Evolutionary conservation across 176 grass and related monocot genomes (phyloP), one percentile per base, ranked within the genome.

Genomic region (Zoysia japonica): DNA sequence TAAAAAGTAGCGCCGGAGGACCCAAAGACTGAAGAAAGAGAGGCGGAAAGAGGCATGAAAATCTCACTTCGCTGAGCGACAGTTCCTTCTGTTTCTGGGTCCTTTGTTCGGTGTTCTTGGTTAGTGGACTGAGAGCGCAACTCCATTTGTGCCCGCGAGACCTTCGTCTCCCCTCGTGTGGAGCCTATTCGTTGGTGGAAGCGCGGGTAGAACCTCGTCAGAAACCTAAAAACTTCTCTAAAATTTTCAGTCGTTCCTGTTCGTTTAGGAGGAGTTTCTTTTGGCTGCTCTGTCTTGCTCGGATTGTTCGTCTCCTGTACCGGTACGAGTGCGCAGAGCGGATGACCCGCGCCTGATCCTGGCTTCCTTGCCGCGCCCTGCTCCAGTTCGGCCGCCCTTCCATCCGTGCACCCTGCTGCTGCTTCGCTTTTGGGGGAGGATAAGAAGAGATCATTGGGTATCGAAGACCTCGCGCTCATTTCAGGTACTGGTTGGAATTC

Each of bases 291-390:
- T 40, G 41, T 78, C 77, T 84, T 64, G 7, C 40, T 53, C 1
- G 15, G 40, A 71, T 3, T 73, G n/a, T 63, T 52, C 59, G 45
- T 81, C 79, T 90, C 87, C 44, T 70, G 73, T 76, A 14, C 67
- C 60, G 55, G 68, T 71, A 67, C 53, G 52, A 84, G 75, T 12
- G 36, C 9, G 79, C 15, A 74, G 4, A 35, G 59, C 72, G 19
- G 67, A 78, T 90, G 80, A 87, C 90, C 91, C 82, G 75, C 47
- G 77, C 81, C 87, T 89, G 84, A 68, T 78, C 66, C 65, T 83
- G 83, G 57, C 74, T n/a, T 48, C 40, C 35, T 86, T 83, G 72
- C 41, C 74, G 76, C 78, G 45, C 42, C 61, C 76, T 20, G 1
- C 10, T 38, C 54, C 54, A 57, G 54, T 57, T 52, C 75, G 48